A percentile compares a stretch with the other conserved stretches of the same genome.
Conservation (phyloP, 768 basidiomycete genomes). For the Lactarius quietus region DNA sequence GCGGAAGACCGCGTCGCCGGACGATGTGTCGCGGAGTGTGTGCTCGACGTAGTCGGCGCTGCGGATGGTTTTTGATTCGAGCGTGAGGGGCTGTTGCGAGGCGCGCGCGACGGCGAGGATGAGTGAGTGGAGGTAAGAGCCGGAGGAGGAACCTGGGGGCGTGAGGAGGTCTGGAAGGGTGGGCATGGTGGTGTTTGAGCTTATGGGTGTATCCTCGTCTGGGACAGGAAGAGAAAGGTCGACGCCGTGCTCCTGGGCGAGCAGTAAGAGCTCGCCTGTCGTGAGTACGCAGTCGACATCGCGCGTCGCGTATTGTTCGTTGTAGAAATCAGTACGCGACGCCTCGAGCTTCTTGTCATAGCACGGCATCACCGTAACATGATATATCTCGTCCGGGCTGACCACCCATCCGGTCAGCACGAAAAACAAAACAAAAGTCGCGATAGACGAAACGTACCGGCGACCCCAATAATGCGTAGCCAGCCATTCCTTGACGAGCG, state of each 20-base stretch:
- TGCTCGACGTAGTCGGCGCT: constrained; percentile 49
- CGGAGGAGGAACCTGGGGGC: constrained; percentile 86
- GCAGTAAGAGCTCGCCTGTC: constrained; percentile 86
- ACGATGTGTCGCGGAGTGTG: constrained; percentile 57
- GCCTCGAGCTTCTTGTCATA: constrained; percentile 99
- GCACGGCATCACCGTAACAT: constrained; percentile 98
- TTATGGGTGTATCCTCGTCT: constrained; percentile 42
- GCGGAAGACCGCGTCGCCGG: constrained; percentile 71
- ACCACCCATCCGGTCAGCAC: neutral
- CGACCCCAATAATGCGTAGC: constrained; percentile 55
- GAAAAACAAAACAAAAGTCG: neutral
- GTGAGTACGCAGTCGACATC: constrained; percentile 98
- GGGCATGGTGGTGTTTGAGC: neutral
- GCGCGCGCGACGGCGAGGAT: constrained; percentile 50
- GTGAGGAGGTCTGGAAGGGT: constrained; percentile 66
- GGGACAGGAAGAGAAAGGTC: constrained; percentile 60
- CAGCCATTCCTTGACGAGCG: constrained; percentile 88
- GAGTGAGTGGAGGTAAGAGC: constrained; percentile 85
- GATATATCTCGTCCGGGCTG: constrained; percentile 88
- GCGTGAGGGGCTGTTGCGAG: constrained; percentile 37
- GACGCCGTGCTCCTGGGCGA: constrained; percentile 81
- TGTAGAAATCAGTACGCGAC: constrained; percentile 90
- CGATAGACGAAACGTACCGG: constrained; percentile 48
- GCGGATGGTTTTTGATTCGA: constrained; percentile 17
- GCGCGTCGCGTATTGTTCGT: constrained; percentile 72